Evolutionary conservation across 2,329 filamentous ascomycete genomes (phyloP), one percentile per base, ranked within the genome.

Genomic region (Phaeoacremonium minimum): DNA sequence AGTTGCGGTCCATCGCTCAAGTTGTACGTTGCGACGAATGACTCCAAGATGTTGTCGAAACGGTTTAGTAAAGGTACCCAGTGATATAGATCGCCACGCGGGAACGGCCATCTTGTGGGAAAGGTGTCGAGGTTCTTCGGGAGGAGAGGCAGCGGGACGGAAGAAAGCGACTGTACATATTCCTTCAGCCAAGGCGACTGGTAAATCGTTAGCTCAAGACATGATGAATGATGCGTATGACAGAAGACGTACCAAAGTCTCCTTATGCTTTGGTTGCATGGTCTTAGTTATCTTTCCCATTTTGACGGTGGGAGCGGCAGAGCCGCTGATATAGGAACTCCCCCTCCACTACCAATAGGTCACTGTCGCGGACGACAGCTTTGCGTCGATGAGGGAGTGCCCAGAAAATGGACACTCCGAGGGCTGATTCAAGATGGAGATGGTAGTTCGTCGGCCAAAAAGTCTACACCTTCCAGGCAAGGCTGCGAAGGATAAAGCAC

Each of bases 51-150:
- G 53, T 77, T 79, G 62, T 98, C 93, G 61, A 98, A 97, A 40
- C 89, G 83, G 61, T 98, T 95, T 42, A 98, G 67, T 16, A 95
- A 75, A 18, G 87, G 83, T 48, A 98, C 96, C 94, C 94, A 98
- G 70, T 98, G 91, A 58, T 97, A 97, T 18, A 97, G 71, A 59
- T 98, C 93, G 42, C 93, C 94, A 58, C 91, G 80, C 28, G 91
- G 91, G 55, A 97, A 95, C 3, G 90, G 89, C 93, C 93, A 98
- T 74, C 83, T 74, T 46, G 83, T 82, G 40, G 91, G 89, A 57
- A 97, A 97, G 38, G 75, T 77, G 50, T 75, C 73, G 46, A 98
- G 83, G 48, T 85, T 78, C 50, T 77, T 68, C 48, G 88, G 87
- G 47, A 98, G 74, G 57, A 86, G 77, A 52, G 84, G 81, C 52